A percentile compares a stretch with the other conserved stretches of the same genome.
Conservation (phyloP, 768 basidiomycete species). For the Macrolepiota dolichaula region DNA sequence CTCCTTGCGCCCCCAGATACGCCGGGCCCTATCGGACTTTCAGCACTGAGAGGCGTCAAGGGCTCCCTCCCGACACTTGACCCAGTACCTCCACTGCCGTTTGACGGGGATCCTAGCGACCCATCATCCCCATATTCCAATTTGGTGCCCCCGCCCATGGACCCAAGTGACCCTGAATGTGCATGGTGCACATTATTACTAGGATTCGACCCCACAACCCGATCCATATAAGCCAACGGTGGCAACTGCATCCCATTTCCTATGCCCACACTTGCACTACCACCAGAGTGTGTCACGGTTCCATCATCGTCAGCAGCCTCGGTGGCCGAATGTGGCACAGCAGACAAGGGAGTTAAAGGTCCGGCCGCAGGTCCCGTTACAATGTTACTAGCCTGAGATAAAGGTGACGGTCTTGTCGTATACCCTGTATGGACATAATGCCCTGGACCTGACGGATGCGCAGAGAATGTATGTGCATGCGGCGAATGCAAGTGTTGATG, state of each 20-base stretch:
- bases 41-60: slow-evolving; percentile 9
- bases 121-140: slow-evolving; percentile 1
- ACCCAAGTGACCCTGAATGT: neutral
- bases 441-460: neutral
- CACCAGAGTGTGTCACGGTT: neutral
- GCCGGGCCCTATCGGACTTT: slow-evolving; percentile 9
- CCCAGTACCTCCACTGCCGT: neutral
- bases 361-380: slow-evolving; percentile 10
- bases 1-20: neutral
- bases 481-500: slow-evolving; percentile 1
- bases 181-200: neutral
- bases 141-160: neutral
- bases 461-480: neutral
- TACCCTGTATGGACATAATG: slow-evolving; percentile 8
- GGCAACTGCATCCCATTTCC: slow-evolving; percentile 8
- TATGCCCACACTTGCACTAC: neutral
- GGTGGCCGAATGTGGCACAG: slow-evolving; percentile 6
- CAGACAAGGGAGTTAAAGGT: slow-evolving; percentile 9
- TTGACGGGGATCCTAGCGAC: neutral
- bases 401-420: slow-evolving; percentile 8
- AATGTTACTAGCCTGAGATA: slow-evolving; percentile 9
- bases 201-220: neutral
- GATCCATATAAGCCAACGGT: slow-evolving; percentile 11
- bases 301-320: neutral
- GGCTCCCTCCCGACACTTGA: slow-evolving; percentile 5